A percentile compares a stretch with the other conserved stretches of the same genome.
Evolutionary conservation across 345 rosid species (phyloP).

Genomic region (Acer campestre): DNA sequence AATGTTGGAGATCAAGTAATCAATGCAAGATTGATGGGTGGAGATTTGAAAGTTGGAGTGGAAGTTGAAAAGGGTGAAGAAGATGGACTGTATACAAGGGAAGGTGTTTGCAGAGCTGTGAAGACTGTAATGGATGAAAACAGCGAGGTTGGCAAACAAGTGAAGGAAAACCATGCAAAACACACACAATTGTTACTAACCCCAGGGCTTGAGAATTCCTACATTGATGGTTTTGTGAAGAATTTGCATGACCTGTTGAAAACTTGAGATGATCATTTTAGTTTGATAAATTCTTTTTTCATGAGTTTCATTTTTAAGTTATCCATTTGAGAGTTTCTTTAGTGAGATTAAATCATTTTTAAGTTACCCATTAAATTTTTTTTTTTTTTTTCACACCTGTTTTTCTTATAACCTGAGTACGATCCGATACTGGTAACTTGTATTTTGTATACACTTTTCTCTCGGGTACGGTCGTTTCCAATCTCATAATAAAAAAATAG

Average conservation of each 20-base stretch:
- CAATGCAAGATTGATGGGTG: constrained; percentile 38
- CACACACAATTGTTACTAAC: constrained; percentile 28
- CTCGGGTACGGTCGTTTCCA: too few species aligned
- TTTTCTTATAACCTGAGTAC: too few species aligned
- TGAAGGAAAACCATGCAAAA: constrained; percentile 29
- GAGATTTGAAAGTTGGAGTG: constrained; percentile 36
- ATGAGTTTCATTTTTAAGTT: too few species aligned
- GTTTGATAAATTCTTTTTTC: not conserved
- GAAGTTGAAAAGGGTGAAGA: constrained; percentile 37
- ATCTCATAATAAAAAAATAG: too few species aligned
- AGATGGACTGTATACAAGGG: constrained; percentile 32
- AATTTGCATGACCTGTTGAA: constrained; percentile 13
- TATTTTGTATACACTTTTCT: too few species aligned
- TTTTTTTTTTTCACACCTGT: too few species aligned
- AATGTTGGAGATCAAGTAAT: constrained; percentile 37
- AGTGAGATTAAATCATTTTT: too few species aligned
- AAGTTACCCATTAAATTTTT: too few species aligned
- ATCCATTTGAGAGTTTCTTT: too few species aligned
- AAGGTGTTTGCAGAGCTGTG: constrained; percentile 35
- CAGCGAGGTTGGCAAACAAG: constrained; percentile 26
- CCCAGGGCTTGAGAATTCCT: constrained; percentile 29
- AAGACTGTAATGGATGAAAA: constrained; percentile 32
- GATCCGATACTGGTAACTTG: too few species aligned
- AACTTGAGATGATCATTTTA: not conserved
- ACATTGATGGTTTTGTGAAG: constrained; percentile 26